Evolutionary conservation across 2,329 filamentous ascomycete genomes (phyloP), one percentile per base, ranked within the genome.

Genomic region (Fusarium secorum): DNA sequence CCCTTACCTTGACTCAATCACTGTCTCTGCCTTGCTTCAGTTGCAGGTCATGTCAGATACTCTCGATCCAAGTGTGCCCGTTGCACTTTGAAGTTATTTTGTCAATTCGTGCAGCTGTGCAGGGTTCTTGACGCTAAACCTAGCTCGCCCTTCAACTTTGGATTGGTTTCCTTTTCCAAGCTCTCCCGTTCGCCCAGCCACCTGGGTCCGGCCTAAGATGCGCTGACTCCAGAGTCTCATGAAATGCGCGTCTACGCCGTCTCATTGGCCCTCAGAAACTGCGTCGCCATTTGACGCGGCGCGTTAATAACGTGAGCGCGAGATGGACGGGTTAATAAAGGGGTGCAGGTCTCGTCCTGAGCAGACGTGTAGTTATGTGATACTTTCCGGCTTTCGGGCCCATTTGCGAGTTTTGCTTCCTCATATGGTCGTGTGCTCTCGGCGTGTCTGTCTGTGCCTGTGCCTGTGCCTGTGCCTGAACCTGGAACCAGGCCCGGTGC

Each of bases 281-380:
- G 52, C 63, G 60, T 72, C 72, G 72, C 73, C 73, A 73, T 72
- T 69, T 66, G 64, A 73, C 72, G 67, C 72, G 71, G 70, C 73
- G 73, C 71, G 71, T 74, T 71, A 66, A 62, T 32, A 68, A 67
- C 64, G 52, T 60, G 54, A 42, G 49, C 68, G 68, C 52, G 65
- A 71, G 36, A 32, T 60, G 46, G 57, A 70, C 69, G 69, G 60
- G 65, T 66, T 72, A 59, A 72, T 70, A 66, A 71, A 71, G 69
- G 69, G 68, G 69, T 72, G 69, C 56, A 35, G 48, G 41, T 48
- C 51, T 68, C 44, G 49, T 26, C 32, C n/a, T 24, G 51, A 36
- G 41, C n/a, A 39, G 48, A 64, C 68, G 65, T 71, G 68, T 66
- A n/a, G 35, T 36, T 20, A 42, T 66, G 63, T 64, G 64, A 42